These are phyloP conservation scores for Populus hybrid DNA, from an alignment of 441 rosid species.

Conservation along the genomic window DNA sequence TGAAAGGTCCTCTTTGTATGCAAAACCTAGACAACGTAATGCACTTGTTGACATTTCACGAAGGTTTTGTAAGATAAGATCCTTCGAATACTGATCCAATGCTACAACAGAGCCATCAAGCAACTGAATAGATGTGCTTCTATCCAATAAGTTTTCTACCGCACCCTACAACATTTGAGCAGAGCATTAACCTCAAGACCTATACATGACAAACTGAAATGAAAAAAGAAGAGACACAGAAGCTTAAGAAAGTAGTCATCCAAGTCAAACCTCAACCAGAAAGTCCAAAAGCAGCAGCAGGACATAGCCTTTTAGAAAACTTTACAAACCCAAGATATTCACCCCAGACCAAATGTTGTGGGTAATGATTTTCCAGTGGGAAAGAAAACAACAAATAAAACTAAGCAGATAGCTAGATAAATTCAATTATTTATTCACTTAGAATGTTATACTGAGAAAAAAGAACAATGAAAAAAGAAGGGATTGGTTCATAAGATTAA, in stretches of 20 bases:
- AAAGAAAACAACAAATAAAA: not conserved
- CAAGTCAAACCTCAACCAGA: constrained; percentile 3
- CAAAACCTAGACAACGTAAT: constrained; percentile 83
- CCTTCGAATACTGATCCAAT: constrained; percentile 57
- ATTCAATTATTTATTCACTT: not conserved
- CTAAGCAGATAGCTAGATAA: not conserved
- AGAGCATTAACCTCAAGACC: not conserved
- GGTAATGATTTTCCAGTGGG: not conserved
- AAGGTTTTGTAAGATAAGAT: constrained; percentile 57
- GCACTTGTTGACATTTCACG: constrained; percentile 68
- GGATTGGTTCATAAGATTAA: not conserved
- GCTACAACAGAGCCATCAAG: constrained; percentile 69
- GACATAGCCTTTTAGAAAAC: not conserved
- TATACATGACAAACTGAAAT: not conserved
- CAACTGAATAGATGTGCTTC: constrained; percentile 69
- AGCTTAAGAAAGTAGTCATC: not conserved
- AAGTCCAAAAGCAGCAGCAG: not conserved
- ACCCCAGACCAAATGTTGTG: not conserved
- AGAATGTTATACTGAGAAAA: not conserved
- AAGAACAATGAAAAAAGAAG: not conserved
- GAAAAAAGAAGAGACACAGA: not conserved
- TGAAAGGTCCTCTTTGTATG: constrained; percentile 58
- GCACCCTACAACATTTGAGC: constrained; percentile 68
- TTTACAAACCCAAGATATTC: not conserved
- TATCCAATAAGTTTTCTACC: constrained; percentile 79